Evolutionary conservation across 2,329 filamentous ascomycete genomes (phyloP), one percentile per base, ranked within the genome.

Genomic region (Seiridium unicorne): DNA sequence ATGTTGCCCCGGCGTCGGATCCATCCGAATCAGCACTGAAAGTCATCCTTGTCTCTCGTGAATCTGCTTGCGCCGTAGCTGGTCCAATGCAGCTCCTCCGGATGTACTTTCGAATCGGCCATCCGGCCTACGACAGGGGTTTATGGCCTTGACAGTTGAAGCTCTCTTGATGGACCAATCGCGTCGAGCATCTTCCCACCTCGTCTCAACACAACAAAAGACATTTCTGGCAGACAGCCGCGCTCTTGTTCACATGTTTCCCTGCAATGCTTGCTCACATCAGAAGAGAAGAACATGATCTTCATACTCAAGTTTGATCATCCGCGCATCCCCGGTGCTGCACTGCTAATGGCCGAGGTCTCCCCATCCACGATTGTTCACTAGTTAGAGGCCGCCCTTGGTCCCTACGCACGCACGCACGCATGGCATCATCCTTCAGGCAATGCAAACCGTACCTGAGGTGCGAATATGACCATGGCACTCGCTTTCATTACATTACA

Each of bases 101-200:
- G 38, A 42, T 42, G 38, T 42, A 42, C 13, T 13, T 42, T 13
- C 38, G 38, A 42, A 13, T 42, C 38, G 38, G 7, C 38, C 13
- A 13, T 42, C 7, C 34, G 18, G 31, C 8, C 34, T 34, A 53
- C 13, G 47, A 32, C 47, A 26, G 47, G 47, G 47, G 35, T 36
- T 34, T 18, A 32, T 13, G 38, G 31, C 18, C 11, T 35, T 53
- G 49, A 53, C 47, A 38, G 49, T 38, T 53, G 49, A 53, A 53
- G 49, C 49, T 32, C 35, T n/a, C 34, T n/a, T 53, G 49, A 53
- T 53, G 49, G 35, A 53, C 49, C 49, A 53, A 53, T 53, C 49
- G 49, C 49, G 35, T 36, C 9, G 11, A 31, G 5, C 11, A 13
- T 53, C 49, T 53, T 36, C 49, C 49, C 34, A 38, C 10, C n/a